Percentiles rank a stretch among this genome's conserved stretches.
These are phyloP conservation scores for Mycena galopus DNA, from an alignment of 768 basidiomycete species.

Conservation along the genomic window DNA sequence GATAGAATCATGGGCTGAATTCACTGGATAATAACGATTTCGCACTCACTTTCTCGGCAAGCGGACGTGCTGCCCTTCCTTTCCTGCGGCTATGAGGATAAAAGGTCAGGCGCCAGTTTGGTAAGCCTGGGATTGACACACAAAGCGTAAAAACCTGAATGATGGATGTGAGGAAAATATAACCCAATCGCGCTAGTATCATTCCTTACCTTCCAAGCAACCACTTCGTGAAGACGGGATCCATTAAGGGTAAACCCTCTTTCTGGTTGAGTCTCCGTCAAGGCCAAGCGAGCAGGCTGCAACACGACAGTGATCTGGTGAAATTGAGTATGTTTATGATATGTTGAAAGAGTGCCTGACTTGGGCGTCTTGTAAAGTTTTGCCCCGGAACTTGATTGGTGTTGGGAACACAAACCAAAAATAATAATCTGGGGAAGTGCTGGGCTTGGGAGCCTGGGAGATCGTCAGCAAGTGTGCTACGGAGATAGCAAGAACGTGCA, in stretches of 20 bases:
- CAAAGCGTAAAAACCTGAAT: too few relatives aligned
- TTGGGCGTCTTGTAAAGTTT: background rate
- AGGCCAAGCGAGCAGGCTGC: conserved; percentile 2
- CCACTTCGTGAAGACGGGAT: background rate
- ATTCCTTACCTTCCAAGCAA: conserved; percentile 12
- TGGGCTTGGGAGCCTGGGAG: conserved; percentile 3
- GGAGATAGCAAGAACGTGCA: background rate
- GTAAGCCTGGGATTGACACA: too few relatives aligned
- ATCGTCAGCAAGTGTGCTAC: conserved; percentile 4
- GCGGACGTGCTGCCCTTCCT: too few relatives aligned
- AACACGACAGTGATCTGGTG: conserved; percentile 8
- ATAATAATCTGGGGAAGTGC: background rate
- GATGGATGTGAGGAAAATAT: too few relatives aligned
- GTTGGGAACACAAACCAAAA: conserved; percentile 8
- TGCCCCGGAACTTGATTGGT: conserved; percentile 5
- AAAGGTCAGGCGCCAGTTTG: too few relatives aligned
- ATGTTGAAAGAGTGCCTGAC: background rate
- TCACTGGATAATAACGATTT: background rate
- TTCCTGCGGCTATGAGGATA: too few relatives aligned
- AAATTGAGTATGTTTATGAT: background rate
- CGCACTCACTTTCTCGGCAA: too few relatives aligned
- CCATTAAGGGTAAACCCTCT: background rate
- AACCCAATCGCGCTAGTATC: background rate
- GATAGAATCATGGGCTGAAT: background rate
- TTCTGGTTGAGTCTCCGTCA: background rate